Evolutionary conservation across 2,329 filamentous ascomycete genomes (phyloP), one percentile per base, ranked within the genome.

Genomic region (Penicillium corylophilum): DNA sequence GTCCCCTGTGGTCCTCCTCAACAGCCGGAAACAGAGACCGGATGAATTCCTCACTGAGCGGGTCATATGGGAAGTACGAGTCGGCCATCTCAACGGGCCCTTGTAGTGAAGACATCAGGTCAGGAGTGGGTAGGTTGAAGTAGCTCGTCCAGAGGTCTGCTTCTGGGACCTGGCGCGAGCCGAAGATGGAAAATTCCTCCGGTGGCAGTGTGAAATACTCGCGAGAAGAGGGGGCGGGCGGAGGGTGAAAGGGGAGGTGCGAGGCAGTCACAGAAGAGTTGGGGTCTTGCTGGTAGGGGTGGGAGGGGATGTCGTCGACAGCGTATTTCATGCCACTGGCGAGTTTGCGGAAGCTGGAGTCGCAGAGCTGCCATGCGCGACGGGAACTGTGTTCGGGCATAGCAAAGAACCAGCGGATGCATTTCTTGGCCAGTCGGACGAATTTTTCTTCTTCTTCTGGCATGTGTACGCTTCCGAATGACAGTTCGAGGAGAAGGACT

Each of bases 401-500:
- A 33, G 70, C 64, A 49, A 71, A 67, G 15, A 77, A 68, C 75
- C 75, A 77, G 41, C 69, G 68, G 18, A 75, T 67, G 13, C 66
- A 73, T 52, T 77, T 77, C 52, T 77, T 77, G 5, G 71, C 59
- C 1, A 70, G 55, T 1, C 59, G 44, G 13, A 77, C 56, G 13
- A 74, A 68, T 9, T 62, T 60, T 2, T 57, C 58, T 48, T 74
- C 74, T 22, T 74, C 66, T 31, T 71, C 64, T 5, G 75, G 74
- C 55, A 71, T 69, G 53, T 77, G 75, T 16, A 75, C 66, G 42
- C 66, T 69, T 28, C 71, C 69, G 46, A 77, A 77, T 15, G 74
- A 73, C 5, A 77, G 59, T 57, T 77, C 75, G 20, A 77, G 70
- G 44, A 77, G 70, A 22, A 77, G 64, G n/a, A 77, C 70, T 1